Base-by-base conservation (phyloP, 1,284 basidiomycete species). In the Malassezia equina region DNA sequence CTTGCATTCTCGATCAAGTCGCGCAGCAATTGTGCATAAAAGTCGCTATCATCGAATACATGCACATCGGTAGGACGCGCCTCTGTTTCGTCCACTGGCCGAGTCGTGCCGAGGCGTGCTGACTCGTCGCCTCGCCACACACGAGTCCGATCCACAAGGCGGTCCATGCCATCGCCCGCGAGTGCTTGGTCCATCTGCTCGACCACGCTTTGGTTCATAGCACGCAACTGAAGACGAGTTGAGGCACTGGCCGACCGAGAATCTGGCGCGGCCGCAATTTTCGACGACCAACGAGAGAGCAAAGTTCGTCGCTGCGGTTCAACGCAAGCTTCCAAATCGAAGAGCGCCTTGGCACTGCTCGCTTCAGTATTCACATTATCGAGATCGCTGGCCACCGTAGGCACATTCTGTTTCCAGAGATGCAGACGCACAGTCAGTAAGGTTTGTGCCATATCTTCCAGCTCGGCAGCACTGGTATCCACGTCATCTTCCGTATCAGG, bases 21-120 rank as follows among this genome's bases (percentile, higher is more conserved):
- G 13, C 70, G 64, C 24, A 74, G 64, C 19, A 74, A 47, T 9
- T 59, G 44, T 4, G 60, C 54, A 54, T 74, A 74, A 52, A 74
- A 71, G 47, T 74, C 71, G 25, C 64, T 60, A 36, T 74, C 71
- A 59, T 74, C 71, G 33, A 73, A 74, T 1, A 68, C 60, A 17
- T 73, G 60, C 2, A n/a, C 46, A 41, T 67, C 61, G 24, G 36
- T 40, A 9, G 54, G 19, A 8, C 39, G 36, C 7, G 25, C 24
- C 7, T 41, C 47, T 3, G 19, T 39, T 11, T 45, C 27, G 23
- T 9, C 40, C 15, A 12, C 44, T 7, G 46, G 36, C 2, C 25
- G 32, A 0, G 13, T 24, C 4, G 13, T 45, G 15, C 42, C 24
- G 2, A 55, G 31, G 3, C 47, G 53, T 4, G 55, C 55, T 8